Base-by-base conservation (phyloP, 805 yeast genomes). In the Candida manassasensis region DNA sequence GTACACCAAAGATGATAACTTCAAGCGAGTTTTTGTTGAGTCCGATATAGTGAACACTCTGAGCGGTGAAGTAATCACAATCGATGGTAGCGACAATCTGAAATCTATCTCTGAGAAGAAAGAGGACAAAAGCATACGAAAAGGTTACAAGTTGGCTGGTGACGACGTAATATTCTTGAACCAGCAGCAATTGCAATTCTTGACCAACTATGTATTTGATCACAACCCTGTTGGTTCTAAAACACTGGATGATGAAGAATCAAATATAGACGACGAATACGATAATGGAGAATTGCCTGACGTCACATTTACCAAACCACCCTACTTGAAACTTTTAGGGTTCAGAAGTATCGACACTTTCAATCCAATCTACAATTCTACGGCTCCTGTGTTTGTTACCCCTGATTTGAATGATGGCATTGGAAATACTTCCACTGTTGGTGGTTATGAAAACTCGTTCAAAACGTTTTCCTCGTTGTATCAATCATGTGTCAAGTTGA, bases 401-500 rank as follows among this genome's bases (percentile, higher is more conserved):
- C 88, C 95, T 0, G 80, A 81, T 49, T 53, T 63, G 25, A 77
- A 72, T 21, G 53, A 66, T 39, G 70, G 70, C 2, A 35, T 55
- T 17, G 52, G 44, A 15, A 37, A 54, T 3, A 29, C 50, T 9
- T 34, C 47, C 4, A 37, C 46, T 5, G 48, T 41, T 15, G 76
- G 73, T 1, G 69, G 69, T 0, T 74, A 63, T 40, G 57, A 69
- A 17, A 84, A 89, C 17, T 84, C 96, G 1, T 62, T 70, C 17
- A 61, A 75, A 19, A 81, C 90, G 0, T 73, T 88, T 48, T 67
- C 84, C 1, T 72, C 88, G 0, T 57, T 90, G 9, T 84, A 77
- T 50, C 77, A 75, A 38, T 69, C 79, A 3, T 58, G 93, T 57
- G 52, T 60, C 4, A 67, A 67, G 31, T 62, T 70, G 27, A 49